Conservation (phyloP, 1,284 basidiomycete genomes). For the Gymnopus androsaceus region DNA sequence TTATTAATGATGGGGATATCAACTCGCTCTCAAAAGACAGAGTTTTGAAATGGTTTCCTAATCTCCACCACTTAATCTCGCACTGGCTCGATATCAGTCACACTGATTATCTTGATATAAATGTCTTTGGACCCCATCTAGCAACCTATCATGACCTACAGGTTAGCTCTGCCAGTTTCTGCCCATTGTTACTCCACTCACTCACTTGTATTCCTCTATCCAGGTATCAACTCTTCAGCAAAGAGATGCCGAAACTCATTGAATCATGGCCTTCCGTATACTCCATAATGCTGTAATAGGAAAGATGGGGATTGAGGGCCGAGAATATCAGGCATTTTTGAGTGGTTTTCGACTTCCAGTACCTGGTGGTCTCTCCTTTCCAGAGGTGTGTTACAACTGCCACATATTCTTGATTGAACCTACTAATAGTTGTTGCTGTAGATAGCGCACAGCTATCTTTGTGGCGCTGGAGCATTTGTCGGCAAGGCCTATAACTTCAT, state of each 20-base stretch:
- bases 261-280: not conserved
- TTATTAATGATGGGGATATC: not conserved
- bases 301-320: not conserved
- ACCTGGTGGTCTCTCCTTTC: too few species aligned
- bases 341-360: too few species aligned
- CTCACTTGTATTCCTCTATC: not conserved
- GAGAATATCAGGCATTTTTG: too few species aligned
- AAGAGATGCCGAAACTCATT: not conserved
- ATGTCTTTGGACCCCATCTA: too few species aligned
- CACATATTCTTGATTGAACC: too few species aligned
- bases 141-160: not conserved
- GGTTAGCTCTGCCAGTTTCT: not conserved
- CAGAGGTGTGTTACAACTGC: too few species aligned
- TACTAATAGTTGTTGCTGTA: too few species aligned
- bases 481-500: too few species aligned
- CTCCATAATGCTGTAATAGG: not conserved
- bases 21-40: not conserved
- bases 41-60: slow-evolving; percentile 1
- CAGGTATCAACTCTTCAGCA: not conserved
- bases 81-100: not conserved
- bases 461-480: too few species aligned
- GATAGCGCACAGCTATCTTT: too few species aligned
- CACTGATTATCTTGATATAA: not conserved
- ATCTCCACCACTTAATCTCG: not conserved
- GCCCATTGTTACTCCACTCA: too few species aligned